phyloP scores from a whole-genome alignment of 805 yeast species.

The Nakazawaea populi region DNA sequence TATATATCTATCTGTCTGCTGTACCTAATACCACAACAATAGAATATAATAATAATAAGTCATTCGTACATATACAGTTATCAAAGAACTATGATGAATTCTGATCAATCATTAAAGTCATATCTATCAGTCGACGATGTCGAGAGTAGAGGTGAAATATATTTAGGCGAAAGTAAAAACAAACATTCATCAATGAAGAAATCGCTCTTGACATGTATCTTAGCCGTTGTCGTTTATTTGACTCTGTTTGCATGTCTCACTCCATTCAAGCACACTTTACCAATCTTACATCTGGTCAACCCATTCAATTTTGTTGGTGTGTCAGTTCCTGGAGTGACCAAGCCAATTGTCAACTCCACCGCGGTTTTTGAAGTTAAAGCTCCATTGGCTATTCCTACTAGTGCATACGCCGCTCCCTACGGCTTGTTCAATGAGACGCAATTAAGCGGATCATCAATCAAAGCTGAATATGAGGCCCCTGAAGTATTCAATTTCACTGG shows the following conservation, averaged over 20 bases:
- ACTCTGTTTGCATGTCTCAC: conserved; percentile 12
- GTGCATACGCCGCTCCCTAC: conserved; percentile 5
- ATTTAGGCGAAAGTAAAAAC: not conserved
- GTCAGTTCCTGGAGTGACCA: not conserved
- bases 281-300: conserved; percentile 1
- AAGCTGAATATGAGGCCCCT: conserved; percentile 11
- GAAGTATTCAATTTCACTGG: conserved; percentile 20
- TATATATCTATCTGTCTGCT: too few relatives aligned
- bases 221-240: conserved; percentile 3
- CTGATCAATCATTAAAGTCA: not conserved
- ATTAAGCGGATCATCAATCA: not conserved
- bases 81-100: not conserved
- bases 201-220: not conserved
- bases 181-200: not conserved
- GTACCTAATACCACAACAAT: too few relatives aligned
- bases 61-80: not conserved
- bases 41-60: too few relatives aligned
- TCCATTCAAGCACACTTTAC: not conserved
- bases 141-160: conserved; percentile 9
- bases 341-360: conserved; percentile 2
- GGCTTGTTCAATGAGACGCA: conserved; percentile 11
- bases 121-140: conserved; percentile 4
- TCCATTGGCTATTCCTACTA: conserved; percentile 10
- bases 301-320: conserved; percentile 1
- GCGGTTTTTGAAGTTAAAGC: conserved; percentile 16